Percentiles rank a stretch among this genome's conserved stretches.
These are phyloP conservation scores for Xylaria acuta DNA, from an alignment of 495 filamentous ascomycete genomes.

Conservation along the genomic window DNA sequence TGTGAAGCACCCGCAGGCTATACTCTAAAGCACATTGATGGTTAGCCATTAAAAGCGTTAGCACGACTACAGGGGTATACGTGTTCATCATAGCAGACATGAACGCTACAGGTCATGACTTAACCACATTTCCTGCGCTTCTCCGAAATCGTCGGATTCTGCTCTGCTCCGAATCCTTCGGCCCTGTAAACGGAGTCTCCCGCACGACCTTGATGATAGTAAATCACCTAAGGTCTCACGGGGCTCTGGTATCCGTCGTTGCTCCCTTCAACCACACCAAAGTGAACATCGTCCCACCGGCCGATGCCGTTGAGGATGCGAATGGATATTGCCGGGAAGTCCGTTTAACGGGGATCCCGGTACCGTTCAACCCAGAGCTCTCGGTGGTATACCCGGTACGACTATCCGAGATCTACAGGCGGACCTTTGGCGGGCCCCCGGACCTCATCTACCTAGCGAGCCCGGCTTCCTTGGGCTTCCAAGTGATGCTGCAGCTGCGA, in stretches of 20 bases:
- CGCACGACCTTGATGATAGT: conserved; percentile 67
- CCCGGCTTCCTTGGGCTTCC: conserved; percentile 68
- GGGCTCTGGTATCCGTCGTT: conserved; percentile 62
- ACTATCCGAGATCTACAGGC: conserved; percentile 57
- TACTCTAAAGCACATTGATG: background rate
- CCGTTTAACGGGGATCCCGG: conserved; percentile 62
- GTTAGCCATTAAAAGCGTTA: background rate
- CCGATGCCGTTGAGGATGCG: conserved; percentile 29
- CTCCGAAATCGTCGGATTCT: conserved; percentile 62
- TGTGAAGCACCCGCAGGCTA: too few relatives aligned
- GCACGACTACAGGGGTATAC: too few relatives aligned
- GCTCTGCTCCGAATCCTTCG: conserved; percentile 68
- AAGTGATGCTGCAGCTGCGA: conserved; percentile 63
- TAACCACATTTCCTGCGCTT: conserved; percentile 48
- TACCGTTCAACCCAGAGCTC: conserved; percentile 71
- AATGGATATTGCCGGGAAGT: conserved; percentile 33
- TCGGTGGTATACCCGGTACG: conserved; percentile 68
- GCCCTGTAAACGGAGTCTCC: conserved; percentile 70
- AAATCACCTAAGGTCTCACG: conserved; percentile 63
- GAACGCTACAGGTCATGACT: conserved; percentile 28
- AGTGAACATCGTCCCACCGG: conserved; percentile 42
- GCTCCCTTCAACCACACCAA: conserved; percentile 58
- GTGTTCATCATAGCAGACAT: background rate
- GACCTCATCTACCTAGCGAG: conserved; percentile 68
- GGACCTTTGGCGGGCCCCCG: conserved; percentile 56